A percentile compares a stretch with the other conserved stretches of the same genome.
Conservation (phyloP, 305 asterid genomes). For the Fraxinus dipetala region DNA sequence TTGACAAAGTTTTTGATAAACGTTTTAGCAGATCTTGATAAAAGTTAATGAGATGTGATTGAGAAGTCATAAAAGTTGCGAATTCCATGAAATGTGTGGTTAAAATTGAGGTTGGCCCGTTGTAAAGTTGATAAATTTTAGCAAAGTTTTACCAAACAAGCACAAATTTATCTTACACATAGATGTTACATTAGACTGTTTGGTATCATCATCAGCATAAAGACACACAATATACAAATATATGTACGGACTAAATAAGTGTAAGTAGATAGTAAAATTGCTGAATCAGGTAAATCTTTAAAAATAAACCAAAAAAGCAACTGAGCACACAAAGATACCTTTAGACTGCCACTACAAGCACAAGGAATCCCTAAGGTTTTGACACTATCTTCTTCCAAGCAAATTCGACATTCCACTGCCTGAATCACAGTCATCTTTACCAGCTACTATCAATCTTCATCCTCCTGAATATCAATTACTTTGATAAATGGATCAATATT, state of each 20-base stretch:
- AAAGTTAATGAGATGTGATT: no score
- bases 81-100: no score
- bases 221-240: background rate
- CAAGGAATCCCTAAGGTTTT: slow-evolving; percentile 5
- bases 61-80: no score
- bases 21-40: no score
- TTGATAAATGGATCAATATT: background rate
- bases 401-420: slow-evolving; percentile 8
- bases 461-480: background rate
- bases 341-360: slow-evolving; percentile 14
- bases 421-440: background rate
- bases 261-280: background rate
- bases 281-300: background rate
- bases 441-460: background rate
- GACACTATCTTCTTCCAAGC: slow-evolving; percentile 7
- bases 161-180: background rate
- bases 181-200: background rate
- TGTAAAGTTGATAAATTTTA: background rate
- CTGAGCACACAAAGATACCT: slow-evolving; percentile 5
- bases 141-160: background rate
- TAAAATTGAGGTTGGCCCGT: background rate
- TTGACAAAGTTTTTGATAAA: no score
- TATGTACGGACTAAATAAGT: background rate
- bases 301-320: background rate
- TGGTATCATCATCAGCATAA: background rate